A percentile compares a stretch with the other conserved stretches of the same genome.
phyloP scores from a whole-genome alignment of 345 rosid genomes.

The Euphorbia lathyris region DNA sequence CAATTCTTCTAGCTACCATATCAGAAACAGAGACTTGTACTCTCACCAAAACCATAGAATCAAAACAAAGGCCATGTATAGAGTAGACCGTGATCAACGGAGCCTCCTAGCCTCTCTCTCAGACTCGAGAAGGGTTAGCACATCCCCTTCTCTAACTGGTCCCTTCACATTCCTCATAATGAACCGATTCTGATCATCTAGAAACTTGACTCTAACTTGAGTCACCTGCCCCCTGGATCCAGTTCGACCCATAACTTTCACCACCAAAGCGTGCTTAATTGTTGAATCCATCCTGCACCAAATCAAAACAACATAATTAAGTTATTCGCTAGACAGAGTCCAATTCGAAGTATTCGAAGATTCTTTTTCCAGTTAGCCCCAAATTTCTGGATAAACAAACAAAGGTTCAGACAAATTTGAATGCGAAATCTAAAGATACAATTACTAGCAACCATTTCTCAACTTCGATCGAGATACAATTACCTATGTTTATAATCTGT shows the following conservation, averaged over 20 bases:
- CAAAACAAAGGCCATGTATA: not conserved
- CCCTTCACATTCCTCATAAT: conserved; percentile 92
- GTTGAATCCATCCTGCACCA: conserved; percentile 54
- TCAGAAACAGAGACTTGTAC: not conserved
- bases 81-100: conserved; percentile 35
- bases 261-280: conserved; percentile 78
- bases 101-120: conserved; percentile 91
- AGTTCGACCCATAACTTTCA: conserved; percentile 85
- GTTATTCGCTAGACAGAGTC: too few relatives aligned
- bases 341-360: too few relatives aligned
- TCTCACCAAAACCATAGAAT: not conserved
- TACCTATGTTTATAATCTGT: too few relatives aligned
- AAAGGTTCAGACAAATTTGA: too few relatives aligned
- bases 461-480: too few relatives aligned
- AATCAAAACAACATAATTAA: too few relatives aligned
- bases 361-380: too few relatives aligned
- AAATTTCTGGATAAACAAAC: too few relatives aligned
- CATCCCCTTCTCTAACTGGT: conserved; percentile 79
- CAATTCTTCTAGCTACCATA: not conserved
- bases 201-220: conserved; percentile 78
- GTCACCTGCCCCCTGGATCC: conserved; percentile 93
- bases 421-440: too few relatives aligned
- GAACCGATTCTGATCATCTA: conserved; percentile 56
- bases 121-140: conserved; percentile 76
- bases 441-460: too few relatives aligned